Conservation (phyloP, 2,329 filamentous ascomycete species). For the Remersonia thermophila region DNA sequence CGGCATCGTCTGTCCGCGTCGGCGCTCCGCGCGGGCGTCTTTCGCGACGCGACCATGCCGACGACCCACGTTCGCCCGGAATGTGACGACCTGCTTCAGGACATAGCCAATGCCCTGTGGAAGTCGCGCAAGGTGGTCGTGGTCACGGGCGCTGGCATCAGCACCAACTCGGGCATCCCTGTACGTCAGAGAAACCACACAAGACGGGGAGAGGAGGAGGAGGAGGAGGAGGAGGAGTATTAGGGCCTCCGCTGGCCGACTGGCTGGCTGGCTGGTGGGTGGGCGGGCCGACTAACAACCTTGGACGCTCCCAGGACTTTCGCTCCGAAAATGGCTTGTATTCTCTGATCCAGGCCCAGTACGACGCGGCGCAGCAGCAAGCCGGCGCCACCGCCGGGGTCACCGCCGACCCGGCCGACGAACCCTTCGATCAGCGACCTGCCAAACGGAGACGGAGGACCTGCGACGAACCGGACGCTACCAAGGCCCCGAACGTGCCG, state of each 20-base stretch:
- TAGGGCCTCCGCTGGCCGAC: too few species aligned
- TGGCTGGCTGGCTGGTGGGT: too few species aligned
- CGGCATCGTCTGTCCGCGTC: too few species aligned
- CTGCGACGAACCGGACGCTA: slow-evolving; percentile 12
- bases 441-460: slow-evolving; percentile 26
- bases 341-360: slow-evolving; percentile 57
- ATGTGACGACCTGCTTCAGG: slow-evolving; percentile 44
- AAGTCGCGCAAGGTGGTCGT: slow-evolving; percentile 59
- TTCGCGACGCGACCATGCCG: slow-evolving; percentile 35
- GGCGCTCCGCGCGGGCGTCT: too few species aligned
- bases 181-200: slow-evolving; percentile 30
- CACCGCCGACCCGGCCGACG: slow-evolving; percentile 20
- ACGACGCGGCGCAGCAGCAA: slow-evolving; percentile 36
- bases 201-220: too few species aligned
- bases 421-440: slow-evolving; percentile 17
- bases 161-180: slow-evolving; percentile 64
- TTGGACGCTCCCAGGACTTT: slow-evolving; percentile 48
- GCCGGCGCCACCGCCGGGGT: slow-evolving; percentile 18
- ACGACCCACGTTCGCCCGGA: slow-evolving; percentile 42
- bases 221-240: too few species aligned
- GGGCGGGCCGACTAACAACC: too few species aligned
- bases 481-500: neutral
- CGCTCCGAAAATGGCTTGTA: slow-evolving; percentile 62
- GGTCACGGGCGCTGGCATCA: slow-evolving; percentile 61
- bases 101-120: slow-evolving; percentile 50